phyloP scores from a whole-genome alignment of 2,329 filamentous ascomycete genomes.

The Canariomyces notabilis region DNA sequence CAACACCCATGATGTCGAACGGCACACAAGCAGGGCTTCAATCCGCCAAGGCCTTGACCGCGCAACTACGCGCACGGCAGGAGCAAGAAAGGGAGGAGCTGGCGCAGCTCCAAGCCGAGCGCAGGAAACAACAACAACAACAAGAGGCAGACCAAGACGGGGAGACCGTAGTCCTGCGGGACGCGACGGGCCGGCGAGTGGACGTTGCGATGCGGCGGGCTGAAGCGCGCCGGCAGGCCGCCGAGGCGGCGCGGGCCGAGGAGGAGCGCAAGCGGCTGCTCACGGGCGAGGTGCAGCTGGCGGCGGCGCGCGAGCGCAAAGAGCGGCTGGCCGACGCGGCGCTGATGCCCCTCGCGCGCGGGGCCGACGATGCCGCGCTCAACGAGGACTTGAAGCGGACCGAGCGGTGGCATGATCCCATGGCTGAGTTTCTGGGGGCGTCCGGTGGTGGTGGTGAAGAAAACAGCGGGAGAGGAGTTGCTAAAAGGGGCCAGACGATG shows the following conservation, averaged over 20 bases:
- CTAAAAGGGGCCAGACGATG: conserved; percentile 27
- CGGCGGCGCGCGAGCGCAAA: conserved; percentile 58
- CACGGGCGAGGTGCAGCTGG: conserved; percentile 79
- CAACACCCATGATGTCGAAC: conserved; percentile 65
- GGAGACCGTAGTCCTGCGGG: conserved; percentile 91
- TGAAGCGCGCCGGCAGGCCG: conserved; percentile 63
- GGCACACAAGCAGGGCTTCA: conserved; percentile 86
- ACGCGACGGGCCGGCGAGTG: conserved; percentile 89
- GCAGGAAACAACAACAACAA: conserved; percentile 22
- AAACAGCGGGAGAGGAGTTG: conserved; percentile 18
- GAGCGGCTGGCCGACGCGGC: conserved; percentile 74
- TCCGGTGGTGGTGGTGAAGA: conserved; percentile 28
- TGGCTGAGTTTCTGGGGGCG: conserved; percentile 64
- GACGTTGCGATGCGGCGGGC: conserved; percentile 88
- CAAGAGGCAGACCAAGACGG: conserved; percentile 38
- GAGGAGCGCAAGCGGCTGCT: conserved; percentile 66
- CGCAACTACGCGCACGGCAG: conserved; percentile 57
- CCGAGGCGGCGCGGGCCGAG: conserved; percentile 62
- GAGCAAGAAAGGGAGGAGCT: conserved; percentile 31
- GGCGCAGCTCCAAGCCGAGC: conserved; percentile 16
- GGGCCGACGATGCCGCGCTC: conserved; percentile 78
- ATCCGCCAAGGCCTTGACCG: conserved; percentile 71
- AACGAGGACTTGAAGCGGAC: conserved; percentile 75
- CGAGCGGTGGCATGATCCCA: conserved; percentile 90
- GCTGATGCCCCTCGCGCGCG: conserved; percentile 72